Evolutionary conservation across 1,284 basidiomycete genomes (phyloP).

Genomic region (Agroathelia rolfsii): DNA sequence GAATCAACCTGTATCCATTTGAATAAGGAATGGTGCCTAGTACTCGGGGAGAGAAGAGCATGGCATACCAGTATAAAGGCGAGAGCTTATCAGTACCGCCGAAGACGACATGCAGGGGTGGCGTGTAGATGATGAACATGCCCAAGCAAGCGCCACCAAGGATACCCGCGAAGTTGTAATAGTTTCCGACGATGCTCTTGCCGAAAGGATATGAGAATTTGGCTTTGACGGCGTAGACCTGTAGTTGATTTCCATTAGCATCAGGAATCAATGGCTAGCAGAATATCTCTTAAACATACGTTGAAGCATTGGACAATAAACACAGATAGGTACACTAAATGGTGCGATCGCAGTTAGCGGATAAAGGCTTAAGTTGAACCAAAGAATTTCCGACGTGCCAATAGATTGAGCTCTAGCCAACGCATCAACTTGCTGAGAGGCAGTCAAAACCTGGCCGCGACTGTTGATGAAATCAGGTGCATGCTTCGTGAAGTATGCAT

Average conservation of each 20-base stretch:
- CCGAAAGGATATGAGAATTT: slow-evolving; percentile 56
- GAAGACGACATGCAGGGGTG: slow-evolving; percentile 58
- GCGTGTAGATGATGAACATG: slow-evolving; percentile 61
- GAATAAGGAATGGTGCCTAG: too few relatives aligned
- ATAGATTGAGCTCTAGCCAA: slow-evolving; percentile 54
- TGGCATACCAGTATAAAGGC: slow-evolving; percentile 62
- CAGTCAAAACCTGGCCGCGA: slow-evolving; percentile 36
- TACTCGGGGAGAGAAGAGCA: too few relatives aligned
- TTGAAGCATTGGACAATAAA: slow-evolving; percentile 67
- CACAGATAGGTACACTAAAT: slow-evolving; percentile 48
- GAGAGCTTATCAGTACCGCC: slow-evolving; percentile 47
- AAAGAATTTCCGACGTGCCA: slow-evolving; percentile 21
- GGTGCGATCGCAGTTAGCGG: neutral
- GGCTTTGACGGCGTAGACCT: slow-evolving; percentile 64
- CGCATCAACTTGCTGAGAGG: slow-evolving; percentile 43
- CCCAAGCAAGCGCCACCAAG: slow-evolving; percentile 50
- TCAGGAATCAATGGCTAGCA: neutral
- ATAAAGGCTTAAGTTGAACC: slow-evolving; percentile 2
- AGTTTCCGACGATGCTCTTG: slow-evolving; percentile 42
- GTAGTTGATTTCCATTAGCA: too few relatives aligned
- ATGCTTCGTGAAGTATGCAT: slow-evolving; percentile 34
- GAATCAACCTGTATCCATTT: too few relatives aligned
- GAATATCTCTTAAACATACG: slow-evolving; percentile 22
- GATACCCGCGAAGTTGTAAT: slow-evolving; percentile 59
- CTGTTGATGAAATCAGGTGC: slow-evolving; percentile 49